These are phyloP conservation scores for Alternaria ventricosa DNA, from an alignment of 2,329 filamentous ascomycete species.

Conservation along the genomic window DNA sequence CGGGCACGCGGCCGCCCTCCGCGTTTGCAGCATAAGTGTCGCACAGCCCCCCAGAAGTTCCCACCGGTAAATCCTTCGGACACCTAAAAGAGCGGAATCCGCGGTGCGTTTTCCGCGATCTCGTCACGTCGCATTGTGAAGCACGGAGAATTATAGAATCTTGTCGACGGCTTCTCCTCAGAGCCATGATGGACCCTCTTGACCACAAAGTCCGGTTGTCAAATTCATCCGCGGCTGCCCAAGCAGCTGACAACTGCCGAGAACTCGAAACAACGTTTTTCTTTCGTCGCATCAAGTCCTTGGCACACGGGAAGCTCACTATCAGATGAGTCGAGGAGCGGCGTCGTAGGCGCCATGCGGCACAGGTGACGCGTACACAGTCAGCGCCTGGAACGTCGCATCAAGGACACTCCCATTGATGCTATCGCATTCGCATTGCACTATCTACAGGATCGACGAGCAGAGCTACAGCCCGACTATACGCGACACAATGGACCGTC, in stretches of 20 bases:
- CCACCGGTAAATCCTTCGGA: conserved; percentile 9
- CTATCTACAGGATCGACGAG: conserved; percentile 4
- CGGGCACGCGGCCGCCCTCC: conserved; percentile 21
- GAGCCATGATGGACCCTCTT: background rate
- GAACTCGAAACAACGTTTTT: background rate
- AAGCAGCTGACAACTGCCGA: conserved; percentile 4
- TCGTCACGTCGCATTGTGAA: conserved; percentile 4
- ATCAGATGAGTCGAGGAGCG: background rate
- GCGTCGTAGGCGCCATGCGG: conserved; percentile 3
- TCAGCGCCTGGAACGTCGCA: background rate
- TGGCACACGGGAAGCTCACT: conserved; percentile 2
- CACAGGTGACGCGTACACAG: background rate
- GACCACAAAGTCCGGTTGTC: background rate
- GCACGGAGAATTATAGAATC: background rate
- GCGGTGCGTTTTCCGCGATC: conserved; percentile 9
- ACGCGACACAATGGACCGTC: conserved; percentile 38
- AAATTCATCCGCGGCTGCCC: background rate
- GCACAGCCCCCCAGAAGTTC: conserved; percentile 7
- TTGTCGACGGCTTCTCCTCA: background rate
- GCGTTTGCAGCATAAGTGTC: conserved; percentile 27
- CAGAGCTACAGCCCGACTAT: conserved; percentile 1
- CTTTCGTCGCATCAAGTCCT: conserved; percentile 1
- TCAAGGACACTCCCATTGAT: background rate
- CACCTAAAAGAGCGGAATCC: conserved; percentile 12
- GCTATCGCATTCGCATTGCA: conserved; percentile 2